A percentile compares a stretch with the other conserved stretches of the same genome.
These are phyloP conservation scores for Leishmania braziliensis DNA, from an alignment of 208 protist genomes.

Conservation along the genomic window DNA sequence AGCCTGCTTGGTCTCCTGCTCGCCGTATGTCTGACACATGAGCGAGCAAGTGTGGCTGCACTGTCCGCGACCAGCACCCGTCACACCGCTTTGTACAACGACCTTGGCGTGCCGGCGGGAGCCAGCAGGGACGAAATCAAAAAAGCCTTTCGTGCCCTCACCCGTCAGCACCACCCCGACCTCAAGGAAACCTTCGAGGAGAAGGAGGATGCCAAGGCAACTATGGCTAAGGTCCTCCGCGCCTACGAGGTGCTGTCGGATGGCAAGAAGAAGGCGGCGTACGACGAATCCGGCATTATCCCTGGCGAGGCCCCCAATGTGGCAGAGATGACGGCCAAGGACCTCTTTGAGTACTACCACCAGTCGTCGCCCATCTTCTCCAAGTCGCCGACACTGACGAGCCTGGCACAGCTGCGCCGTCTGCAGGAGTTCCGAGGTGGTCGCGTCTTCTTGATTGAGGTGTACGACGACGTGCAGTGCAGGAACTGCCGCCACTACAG, in stretches of 20 bases:
- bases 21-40: conserved; percentile 16
- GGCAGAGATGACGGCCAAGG: conserved; percentile 49
- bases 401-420: conserved; percentile 37
- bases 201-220: conserved; percentile 82
- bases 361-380: conserved; percentile 77
- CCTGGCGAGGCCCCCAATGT: conserved; percentile 59
- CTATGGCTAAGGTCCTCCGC: conserved; percentile 81
- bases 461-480: conserved; percentile 73
- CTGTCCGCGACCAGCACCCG: conserved; percentile 8
- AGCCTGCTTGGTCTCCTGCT: conserved; percentile 27
- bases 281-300: conserved; percentile 75
- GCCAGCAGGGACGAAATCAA: conserved; percentile 76
- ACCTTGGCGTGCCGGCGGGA: conserved; percentile 53
- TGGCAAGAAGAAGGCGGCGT: conserved; percentile 61
- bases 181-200: conserved; percentile 82
- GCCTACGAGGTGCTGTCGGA: conserved; percentile 85
- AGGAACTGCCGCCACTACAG: conserved; percentile 60
- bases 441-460: conserved; percentile 70
- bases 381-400: conserved; percentile 61
- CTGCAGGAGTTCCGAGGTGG: conserved; percentile 69
- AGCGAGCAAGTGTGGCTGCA: conserved; percentile 12
- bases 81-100: conserved; percentile 65
- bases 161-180: conserved; percentile 87
- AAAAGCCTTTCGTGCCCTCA: conserved; percentile 74
- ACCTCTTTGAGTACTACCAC: conserved; percentile 78